Base-by-base conservation (phyloP, 495 filamentous ascomycete species). In the Sordaria brevicollis region DNA sequence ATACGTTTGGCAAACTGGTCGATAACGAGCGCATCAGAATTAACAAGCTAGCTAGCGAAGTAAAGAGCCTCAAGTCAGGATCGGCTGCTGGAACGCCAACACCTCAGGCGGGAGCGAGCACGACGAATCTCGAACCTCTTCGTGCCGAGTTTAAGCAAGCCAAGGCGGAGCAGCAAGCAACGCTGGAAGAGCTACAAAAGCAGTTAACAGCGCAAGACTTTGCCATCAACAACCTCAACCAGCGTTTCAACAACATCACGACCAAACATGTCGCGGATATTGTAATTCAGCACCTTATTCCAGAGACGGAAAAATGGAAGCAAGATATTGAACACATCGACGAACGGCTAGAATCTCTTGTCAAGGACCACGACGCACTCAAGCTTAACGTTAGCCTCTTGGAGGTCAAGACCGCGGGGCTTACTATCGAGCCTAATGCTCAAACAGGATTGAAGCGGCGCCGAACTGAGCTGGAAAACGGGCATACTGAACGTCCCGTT, bases 191-290 rank as follows among this genome's bases (percentile, higher is more conserved):
- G 17, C 29, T 31, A 11, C 19, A 65, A 11, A 9, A 62, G 7
- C 17, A 35, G 35, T 3, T 31, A 8, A 11, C 15, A 5, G 65
- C 25, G 21, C 21, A 70, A 33, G 39, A 65, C 37, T 25, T 71
- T 34, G 66, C 67, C 31, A 65, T 73, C 35, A 65, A 41, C 10
- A 49, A 33, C 1, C 62, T 80, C 15, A 69, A 78, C 54, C 54
- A 70, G 10, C 73, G 71, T 7, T 79, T 65, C 31, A 75, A 74
- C 67, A 81, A 79, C 36, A 36, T 81, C 13, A 65, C 74, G 19
- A 78, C 78, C 17, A 73, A 72, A 31, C 39, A 69, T 1, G 62
- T 81, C 2, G 74, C 72, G 0, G 72, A 79, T 38, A 37, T 65
- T 15, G 73, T 80, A 5, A 71, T 78, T 1, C 74, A 73, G 1